These are phyloP conservation scores for Penicillium polonicum DNA, from an alignment of 2,329 filamentous ascomycete species.

Conservation along the genomic window DNA sequence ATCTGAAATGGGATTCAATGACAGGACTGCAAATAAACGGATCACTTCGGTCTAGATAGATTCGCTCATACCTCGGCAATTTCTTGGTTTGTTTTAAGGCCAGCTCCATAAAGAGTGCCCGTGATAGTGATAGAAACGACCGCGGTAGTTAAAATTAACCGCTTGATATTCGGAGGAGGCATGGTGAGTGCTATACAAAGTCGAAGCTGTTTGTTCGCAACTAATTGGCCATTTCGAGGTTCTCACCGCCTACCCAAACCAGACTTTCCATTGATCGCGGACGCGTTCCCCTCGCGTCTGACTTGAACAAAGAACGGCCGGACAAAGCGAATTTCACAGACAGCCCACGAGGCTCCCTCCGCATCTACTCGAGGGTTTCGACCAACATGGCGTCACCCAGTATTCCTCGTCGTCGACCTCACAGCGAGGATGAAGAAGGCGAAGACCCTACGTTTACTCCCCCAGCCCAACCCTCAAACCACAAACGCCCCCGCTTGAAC, in stretches of 20 bases:
- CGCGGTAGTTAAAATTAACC: constrained; percentile 54
- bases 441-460: constrained; percentile 22
- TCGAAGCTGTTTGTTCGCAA: constrained; percentile 3
- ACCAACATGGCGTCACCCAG: constrained; percentile 30
- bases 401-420: constrained; percentile 32
- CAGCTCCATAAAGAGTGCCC: constrained; percentile 60
- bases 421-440: constrained; percentile 29
- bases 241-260: constrained; percentile 27
- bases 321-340: constrained; percentile 4
- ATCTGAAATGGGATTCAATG: neutral
- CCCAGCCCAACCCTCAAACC: constrained; percentile 28
- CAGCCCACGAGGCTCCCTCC: constrained; percentile 4
- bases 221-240: constrained; percentile 11
- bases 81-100: constrained; percentile 55
- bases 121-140: constrained; percentile 57
- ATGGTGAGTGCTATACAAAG: constrained; percentile 20
- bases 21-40: neutral
- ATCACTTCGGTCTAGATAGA: neutral
- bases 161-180: constrained; percentile 43
- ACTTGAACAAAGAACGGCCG: constrained; percentile 6
- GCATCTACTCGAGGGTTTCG: neutral
- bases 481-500: constrained; percentile 35
- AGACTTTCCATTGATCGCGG: constrained; percentile 21
- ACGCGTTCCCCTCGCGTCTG: constrained; percentile 29
- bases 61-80: constrained; percentile 48